These are phyloP conservation scores for Besnoitia besnoiti DNA, from an alignment of 169 alveolate genomes.

Conservation along the genomic window DNA sequence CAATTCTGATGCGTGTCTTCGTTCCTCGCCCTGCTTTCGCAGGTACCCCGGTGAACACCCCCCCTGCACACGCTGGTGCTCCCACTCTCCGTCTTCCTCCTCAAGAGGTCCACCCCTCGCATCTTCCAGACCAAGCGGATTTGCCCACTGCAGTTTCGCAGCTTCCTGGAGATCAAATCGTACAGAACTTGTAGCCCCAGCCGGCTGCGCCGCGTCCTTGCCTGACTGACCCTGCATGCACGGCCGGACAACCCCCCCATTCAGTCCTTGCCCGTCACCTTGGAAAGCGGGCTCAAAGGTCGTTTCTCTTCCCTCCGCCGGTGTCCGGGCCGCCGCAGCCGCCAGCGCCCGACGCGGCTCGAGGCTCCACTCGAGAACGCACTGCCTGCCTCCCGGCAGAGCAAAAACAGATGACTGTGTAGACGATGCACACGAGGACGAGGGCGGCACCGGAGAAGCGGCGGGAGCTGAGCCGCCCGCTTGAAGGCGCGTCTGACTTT, in stretches of 20 bases:
- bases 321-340: neutral
- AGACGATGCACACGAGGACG: neutral
- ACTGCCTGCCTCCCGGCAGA: neutral
- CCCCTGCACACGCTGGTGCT: neutral
- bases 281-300: neutral
- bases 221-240: neutral
- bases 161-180: slow-evolving; percentile 44
- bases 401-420: neutral
- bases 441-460: neutral
- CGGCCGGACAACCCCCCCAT: neutral
- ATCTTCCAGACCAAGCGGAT: slow-evolving; percentile 68
- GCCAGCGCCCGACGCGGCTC: neutral
- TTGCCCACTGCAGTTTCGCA: slow-evolving; percentile 71
- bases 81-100: slow-evolving; percentile 16
- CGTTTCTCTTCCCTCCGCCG: neutral
- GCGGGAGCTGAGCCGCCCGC: neutral
- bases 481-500: neutral
- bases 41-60: neutral
- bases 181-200: neutral
- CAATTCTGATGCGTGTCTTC: slow-evolving; percentile 29
- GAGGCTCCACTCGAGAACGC: slow-evolving; percentile 13
- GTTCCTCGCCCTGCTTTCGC: neutral
- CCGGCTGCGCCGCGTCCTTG: neutral
- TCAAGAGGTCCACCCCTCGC: neutral
- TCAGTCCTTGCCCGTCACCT: neutral